Conservation (phyloP, 768 basidiomycete genomes). For the Kwoniella sp. region DNA sequence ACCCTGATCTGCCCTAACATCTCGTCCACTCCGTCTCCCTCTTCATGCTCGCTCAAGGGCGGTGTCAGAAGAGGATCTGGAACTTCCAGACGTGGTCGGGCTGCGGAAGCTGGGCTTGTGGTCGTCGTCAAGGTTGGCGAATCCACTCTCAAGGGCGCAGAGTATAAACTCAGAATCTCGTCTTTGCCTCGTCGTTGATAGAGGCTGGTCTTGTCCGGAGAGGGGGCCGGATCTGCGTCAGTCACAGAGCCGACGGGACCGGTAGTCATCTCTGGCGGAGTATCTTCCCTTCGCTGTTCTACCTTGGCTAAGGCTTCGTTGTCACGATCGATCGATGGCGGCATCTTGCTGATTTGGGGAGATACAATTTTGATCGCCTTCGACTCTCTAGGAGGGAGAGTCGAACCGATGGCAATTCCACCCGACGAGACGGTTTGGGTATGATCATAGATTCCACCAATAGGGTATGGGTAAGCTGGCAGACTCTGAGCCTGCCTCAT, state of each 20-base stretch:
- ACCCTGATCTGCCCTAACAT: not conserved
- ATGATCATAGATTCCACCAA: not conserved
- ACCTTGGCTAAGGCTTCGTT: no score
- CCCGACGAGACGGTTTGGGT: no score
- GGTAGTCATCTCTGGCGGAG: no score
- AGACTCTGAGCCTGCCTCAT: not conserved
- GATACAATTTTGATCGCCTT: conserved; percentile 10
- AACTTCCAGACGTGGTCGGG: no score
- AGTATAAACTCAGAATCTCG: conserved; percentile 8
- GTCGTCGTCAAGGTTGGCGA: no score
- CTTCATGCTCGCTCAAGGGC: not conserved
- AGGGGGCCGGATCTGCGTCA: not conserved
- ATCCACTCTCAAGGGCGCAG: not conserved
- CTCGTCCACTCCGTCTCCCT: not conserved
- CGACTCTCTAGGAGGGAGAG: not conserved
- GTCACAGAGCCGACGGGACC: no score
- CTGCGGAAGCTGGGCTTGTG: no score
- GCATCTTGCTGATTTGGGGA: not conserved
- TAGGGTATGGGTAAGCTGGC: not conserved
- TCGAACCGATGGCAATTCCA: not conserved
- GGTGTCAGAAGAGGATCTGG: not conserved
- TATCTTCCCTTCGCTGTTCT: no score
- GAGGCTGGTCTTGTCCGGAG: not conserved
- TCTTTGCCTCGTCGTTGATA: conserved; percentile 5
- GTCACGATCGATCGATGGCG: no score